These are phyloP conservation scores for Tetracentron sinense DNA, from an alignment of 164 flowering plant species.

Conservation along the genomic window DNA sequence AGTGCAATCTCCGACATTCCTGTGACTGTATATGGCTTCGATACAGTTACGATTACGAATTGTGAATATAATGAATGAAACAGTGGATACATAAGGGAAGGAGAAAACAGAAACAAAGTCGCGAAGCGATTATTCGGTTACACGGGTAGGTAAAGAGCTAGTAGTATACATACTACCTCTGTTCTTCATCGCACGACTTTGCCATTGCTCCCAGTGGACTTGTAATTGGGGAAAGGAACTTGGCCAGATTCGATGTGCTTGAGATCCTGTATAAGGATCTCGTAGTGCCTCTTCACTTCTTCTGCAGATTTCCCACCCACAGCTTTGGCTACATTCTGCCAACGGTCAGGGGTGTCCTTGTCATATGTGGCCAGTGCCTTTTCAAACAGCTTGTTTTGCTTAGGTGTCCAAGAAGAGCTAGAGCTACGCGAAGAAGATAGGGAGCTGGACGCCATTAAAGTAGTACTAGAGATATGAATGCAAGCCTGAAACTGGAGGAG, in stretches of 20 bases:
- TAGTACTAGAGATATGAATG: background rate
- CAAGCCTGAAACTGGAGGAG: background rate
- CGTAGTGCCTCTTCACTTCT: conserved; percentile 57
- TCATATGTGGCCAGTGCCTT: conserved; percentile 47
- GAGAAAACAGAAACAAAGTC: background rate
- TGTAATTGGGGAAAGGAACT: conserved; percentile 44
- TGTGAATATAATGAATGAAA: background rate
- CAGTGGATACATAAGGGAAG: background rate
- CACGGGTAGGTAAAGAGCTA: background rate
- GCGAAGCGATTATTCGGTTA: background rate
- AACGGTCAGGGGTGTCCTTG: conserved; percentile 61
- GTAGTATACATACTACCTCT: conserved; percentile 19
- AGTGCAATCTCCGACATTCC: background rate
- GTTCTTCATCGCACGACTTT: conserved; percentile 21
- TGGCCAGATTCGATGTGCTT: conserved; percentile 41
- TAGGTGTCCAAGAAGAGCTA: conserved; percentile 42
- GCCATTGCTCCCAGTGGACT: conserved; percentile 15
- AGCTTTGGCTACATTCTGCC: conserved; percentile 44
- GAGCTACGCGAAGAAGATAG: conserved; percentile 25
- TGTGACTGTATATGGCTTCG: background rate
- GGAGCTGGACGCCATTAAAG: conserved; percentile 39
- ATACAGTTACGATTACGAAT: too few relatives aligned
- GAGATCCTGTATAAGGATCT: conserved; percentile 42
- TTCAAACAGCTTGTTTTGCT: conserved; percentile 56
- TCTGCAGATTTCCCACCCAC: conserved; percentile 52